Percentiles rank a stretch among this genome's conserved stretches.
Conservation (phyloP, 1,139 yeast genomes). For the Geotrichum candidum region DNA sequence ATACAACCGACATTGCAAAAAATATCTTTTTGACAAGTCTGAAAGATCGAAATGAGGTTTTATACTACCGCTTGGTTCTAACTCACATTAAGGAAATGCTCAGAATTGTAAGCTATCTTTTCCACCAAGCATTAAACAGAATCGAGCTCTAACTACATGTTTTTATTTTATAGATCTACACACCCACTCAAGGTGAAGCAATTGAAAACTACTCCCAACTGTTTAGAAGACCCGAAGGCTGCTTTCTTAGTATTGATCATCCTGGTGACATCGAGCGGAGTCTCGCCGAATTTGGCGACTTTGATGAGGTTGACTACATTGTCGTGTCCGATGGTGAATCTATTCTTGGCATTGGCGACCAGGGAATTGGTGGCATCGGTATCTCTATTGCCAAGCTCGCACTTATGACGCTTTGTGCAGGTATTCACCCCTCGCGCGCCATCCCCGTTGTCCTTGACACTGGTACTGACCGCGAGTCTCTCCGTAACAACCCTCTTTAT, state of each 20-base stretch:
- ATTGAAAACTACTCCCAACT: conserved; percentile 87
- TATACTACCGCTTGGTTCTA: conserved; percentile 80
- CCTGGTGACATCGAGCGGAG: conserved; percentile 44
- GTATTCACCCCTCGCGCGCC: conserved; percentile 90
- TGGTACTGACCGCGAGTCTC: conserved; percentile 80
- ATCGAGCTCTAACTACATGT: neutral
- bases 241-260: conserved; percentile 77
- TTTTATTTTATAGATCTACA: conserved; percentile 52
- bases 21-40: conserved; percentile 88
- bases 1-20: conserved; percentile 82
- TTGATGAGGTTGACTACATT: conserved; percentile 87
- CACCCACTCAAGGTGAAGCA: conserved; percentile 98
- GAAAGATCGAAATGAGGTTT: conserved; percentile 75
- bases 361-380: conserved; percentile 95
- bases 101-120: conserved; percentile 46
- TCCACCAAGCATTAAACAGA: neutral
- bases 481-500: conserved; percentile 75
- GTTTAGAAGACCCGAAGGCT: conserved; percentile 93
- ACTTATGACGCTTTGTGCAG: conserved; percentile 92
- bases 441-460: conserved; percentile 85
- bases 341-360: conserved; percentile 94
- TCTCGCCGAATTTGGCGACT: conserved; percentile 73
- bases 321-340: conserved; percentile 96
- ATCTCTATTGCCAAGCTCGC: conserved; percentile 88
- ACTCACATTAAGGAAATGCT: conserved; percentile 85